A percentile compares a stretch with the other conserved stretches of the same genome.
Evolutionary conservation across 768 basidiomycete genomes (phyloP).

Genomic region (Naematelia encephala): DNA sequence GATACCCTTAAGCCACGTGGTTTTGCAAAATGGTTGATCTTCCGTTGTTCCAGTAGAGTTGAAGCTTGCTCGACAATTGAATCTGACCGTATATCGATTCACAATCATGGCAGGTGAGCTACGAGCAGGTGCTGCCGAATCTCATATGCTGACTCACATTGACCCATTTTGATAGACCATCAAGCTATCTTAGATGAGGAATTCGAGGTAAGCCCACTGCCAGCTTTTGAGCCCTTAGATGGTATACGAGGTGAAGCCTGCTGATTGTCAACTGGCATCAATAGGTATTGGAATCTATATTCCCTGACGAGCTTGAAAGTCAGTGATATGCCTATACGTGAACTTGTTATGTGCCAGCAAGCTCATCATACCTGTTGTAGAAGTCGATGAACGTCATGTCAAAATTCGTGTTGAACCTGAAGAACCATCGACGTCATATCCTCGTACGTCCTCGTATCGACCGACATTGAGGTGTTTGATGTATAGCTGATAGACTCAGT

Average conservation of each 20-base stretch:
- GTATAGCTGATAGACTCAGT: conserved; percentile 56
- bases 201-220: conserved; percentile 65
- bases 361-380: conserved; percentile 53
- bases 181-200: conserved; percentile 67
- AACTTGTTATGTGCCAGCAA: conserved; percentile 5
- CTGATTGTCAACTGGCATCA: conserved; percentile 15
- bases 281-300: conserved; percentile 91
- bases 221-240: no score
- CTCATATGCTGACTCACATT: background rate
- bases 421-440: conserved; percentile 62
- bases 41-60: no score
- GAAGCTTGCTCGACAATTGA: no score
- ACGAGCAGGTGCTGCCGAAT: background rate
- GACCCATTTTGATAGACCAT: conserved; percentile 24
- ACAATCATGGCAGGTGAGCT: background rate
- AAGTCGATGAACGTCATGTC: conserved; percentile 75
- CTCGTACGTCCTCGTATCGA: conserved; percentile 55
- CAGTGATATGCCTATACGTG: conserved; percentile 52
- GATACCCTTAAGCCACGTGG: no score
- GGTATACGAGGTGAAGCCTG: conserved; percentile 14
- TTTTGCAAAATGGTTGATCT: no score
- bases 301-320: conserved; percentile 90
- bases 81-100: no score
- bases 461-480: background rate
- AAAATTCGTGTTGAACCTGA: conserved; percentile 86